These are phyloP conservation scores for Aegle marmelos DNA, from an alignment of 345 rosid species.

Conservation along the genomic window DNA sequence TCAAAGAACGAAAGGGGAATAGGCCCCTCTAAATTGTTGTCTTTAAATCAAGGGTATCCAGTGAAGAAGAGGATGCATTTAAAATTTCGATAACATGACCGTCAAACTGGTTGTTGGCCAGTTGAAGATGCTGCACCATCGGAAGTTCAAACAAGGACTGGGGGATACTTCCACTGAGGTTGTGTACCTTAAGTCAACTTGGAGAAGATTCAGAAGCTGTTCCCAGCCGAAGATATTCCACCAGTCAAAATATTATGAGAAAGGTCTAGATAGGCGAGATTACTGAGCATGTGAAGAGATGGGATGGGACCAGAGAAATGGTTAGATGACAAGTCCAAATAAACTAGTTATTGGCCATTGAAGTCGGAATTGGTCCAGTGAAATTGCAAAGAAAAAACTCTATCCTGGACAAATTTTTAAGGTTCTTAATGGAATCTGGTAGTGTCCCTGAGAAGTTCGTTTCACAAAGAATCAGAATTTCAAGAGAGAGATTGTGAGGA, in stretches of 20 bases:
- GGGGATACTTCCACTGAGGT: slow-evolving; percentile 33
- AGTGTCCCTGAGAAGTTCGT: slow-evolving; percentile 32
- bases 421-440: slow-evolving; percentile 34
- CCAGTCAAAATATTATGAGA: slow-evolving; percentile 34
- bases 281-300: slow-evolving; percentile 12
- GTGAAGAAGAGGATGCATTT: background rate
- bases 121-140: slow-evolving; percentile 14
- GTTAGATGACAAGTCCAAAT: slow-evolving; percentile 34
- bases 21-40: slow-evolving; percentile 37
- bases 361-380: slow-evolving; percentile 27
- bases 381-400: slow-evolving; percentile 20
- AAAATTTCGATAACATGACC: background rate
- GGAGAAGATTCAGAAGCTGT: slow-evolving; percentile 23
- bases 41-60: slow-evolving; percentile 37
- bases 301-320: slow-evolving; percentile 36
- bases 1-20: slow-evolving; percentile 13
- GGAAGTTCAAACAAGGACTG: slow-evolving; percentile 16
- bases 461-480: slow-evolving; percentile 9
- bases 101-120: slow-evolving; percentile 28
- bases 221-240: slow-evolving; percentile 24
- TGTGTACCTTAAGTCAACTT: slow-evolving; percentile 25
- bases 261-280: slow-evolving; percentile 24
- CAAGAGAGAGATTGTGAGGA: slow-evolving; percentile 18
- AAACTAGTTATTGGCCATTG: slow-evolving; percentile 21
- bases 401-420: slow-evolving; percentile 17